phyloP scores from a whole-genome alignment of 768 basidiomycete genomes.

The Ramaria sp. region DNA sequence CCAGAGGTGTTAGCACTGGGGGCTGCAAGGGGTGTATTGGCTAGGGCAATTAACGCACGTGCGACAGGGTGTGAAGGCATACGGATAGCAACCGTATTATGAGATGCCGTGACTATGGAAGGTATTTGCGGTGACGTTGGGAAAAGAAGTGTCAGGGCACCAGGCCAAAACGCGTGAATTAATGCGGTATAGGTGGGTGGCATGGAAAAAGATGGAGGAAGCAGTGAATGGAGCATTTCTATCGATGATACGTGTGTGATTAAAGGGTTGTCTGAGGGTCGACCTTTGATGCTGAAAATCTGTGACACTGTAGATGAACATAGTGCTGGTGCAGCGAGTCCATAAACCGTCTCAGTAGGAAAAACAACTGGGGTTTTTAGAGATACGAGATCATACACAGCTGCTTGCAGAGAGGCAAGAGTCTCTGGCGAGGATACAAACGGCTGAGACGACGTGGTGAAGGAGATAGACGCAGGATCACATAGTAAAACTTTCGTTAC shows the following conservation, averaged over 20 bases:
- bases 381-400: slow-evolving; percentile 23
- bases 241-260: slow-evolving; percentile 92
- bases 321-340: slow-evolving; percentile 83
- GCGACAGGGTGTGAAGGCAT: slow-evolving; percentile 95
- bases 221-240: slow-evolving; percentile 65
- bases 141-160: slow-evolving; percentile 85
- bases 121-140: slow-evolving; percentile 55
- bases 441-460: slow-evolving; percentile 37
- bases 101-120: slow-evolving; percentile 65
- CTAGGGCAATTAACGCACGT: slow-evolving; percentile 69
- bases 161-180: slow-evolving; percentile 89
- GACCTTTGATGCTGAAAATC: slow-evolving; percentile 84
- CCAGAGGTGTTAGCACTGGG: slow-evolving; percentile 94
- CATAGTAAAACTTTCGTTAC: slow-evolving; percentile 41
- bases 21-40: slow-evolving; percentile 75
- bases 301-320: slow-evolving; percentile 46
- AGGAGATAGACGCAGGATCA: slow-evolving; percentile 51
- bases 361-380: slow-evolving; percentile 58
- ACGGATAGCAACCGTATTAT: slow-evolving; percentile 76
- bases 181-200: slow-evolving; percentile 59
- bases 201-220: slow-evolving; percentile 53
- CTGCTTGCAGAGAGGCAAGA: slow-evolving; percentile 39
- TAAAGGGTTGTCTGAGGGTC: slow-evolving; percentile 92
- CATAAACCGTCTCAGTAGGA: slow-evolving; percentile 98
- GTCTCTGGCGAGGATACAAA: slow-evolving; percentile 41